Evolutionary conservation across 345 rosid genomes (phyloP), one percentile per base, ranked within the genome.

Genomic region (Acer yangbiense): DNA sequence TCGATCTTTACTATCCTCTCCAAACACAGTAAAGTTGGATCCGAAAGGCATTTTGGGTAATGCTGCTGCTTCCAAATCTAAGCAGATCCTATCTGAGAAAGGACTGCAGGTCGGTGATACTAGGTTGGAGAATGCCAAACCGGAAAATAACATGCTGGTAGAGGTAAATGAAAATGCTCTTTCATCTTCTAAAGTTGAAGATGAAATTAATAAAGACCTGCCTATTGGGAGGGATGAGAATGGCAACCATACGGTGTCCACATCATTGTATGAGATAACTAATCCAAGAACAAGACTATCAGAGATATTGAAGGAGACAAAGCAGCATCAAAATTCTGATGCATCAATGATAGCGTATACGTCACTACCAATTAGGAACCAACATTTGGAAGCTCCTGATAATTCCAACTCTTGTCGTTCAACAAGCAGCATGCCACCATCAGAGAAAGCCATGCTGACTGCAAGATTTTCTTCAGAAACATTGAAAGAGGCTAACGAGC

Each of bases 1-100:
- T 58, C 70, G 3, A 32, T 69, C 81, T 71, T 72, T 73, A 73
- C 82, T 75, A 9, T 79, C 85, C 54, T 77, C 80, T 25, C 79
- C 81, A 72, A 74, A 76, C 21, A 82, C 81, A 75, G 79, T 29
- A 69, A 80, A 60, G 68, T 7, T 69, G 65, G 77, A 68, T 77
- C 58, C 9, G 71, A 29, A 82, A 43, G 68, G 80, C 71, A 46
- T 71, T 61, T 23, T 70, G 75, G 83, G 63, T 66, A 66, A 69
- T 64, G 79, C 71, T 69, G 63, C 62, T 23, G 54, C 72, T 69
- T 54, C 67, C 21, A 79, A 79, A 77, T 74, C 82, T 10, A 76
- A 71, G 77, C 81, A 73, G 23, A 57, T 73, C 77, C 52, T 72
- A n/a, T 69, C 68, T 69, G 82, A 79, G 35, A 50, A 67, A 54